Base-by-base conservation (phyloP, 495 filamentous ascomycete species). In the Podospora conica region DNA sequence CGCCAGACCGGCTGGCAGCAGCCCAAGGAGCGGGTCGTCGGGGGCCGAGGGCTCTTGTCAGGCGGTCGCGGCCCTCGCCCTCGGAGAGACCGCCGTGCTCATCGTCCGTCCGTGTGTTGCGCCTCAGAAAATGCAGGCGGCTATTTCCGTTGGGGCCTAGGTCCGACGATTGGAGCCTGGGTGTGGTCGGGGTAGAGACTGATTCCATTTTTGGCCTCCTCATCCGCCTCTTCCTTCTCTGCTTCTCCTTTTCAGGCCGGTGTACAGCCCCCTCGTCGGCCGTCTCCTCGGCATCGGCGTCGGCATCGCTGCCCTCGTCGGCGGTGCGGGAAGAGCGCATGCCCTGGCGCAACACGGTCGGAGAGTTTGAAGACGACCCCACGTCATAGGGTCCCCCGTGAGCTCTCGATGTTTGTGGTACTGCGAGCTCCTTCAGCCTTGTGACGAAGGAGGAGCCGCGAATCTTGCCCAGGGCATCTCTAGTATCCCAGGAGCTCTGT, bases 71-170 rank as follows among this genome's bases (percentile, higher is more conserved):
- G 28, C 92, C 92, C 74, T 96, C 93, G 65, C 93, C 93, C 73
- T 97, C 93, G 18, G 93, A 97, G 8, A 94, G 79, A 21, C 88
- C 91, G 40, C 88, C 85, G 25, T 84, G 85, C 55, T 93, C 85
- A 59, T 87, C 78, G 67, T 93, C 91, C 2, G 82, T 84, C 71
- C 88, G 87, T 25, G 89, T 92, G 10, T 87, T 84, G 64, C 91
- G 83, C 55, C 90, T 86, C 61, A 91, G 79, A 24, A 90, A 85
- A 29, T 80, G 70, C 23, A 81, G 63, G 9, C 79, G 79, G 21
- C 71, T 68, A 29, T 74, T 68, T 3, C 63, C 65, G 53, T 68
- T 60, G 8, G 80, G 74, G 1, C 73, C 75, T 76, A 12, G 74
- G 68, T 0, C 73, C 73, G 18, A 60, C 24, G 10, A 70, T 61